Evolutionary conservation across 78 protist species (phyloP), one percentile per base, ranked within the genome.

Genomic region (Planoprotostelium fungivorum): DNA sequence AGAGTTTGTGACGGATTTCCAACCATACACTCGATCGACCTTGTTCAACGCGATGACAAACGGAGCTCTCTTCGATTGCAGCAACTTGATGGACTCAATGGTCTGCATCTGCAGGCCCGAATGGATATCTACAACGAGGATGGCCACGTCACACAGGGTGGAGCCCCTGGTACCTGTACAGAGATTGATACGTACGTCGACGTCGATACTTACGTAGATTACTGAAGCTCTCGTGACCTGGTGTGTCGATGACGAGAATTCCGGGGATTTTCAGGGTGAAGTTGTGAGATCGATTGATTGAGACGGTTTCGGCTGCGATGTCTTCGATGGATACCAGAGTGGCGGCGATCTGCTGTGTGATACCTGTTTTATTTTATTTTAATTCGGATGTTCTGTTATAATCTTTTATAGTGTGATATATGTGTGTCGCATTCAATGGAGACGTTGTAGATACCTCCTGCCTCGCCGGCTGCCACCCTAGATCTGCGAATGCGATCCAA

Each of bases 291-390:
- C 90, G 89, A 35, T 93, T 89, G 90, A 98, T 34, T n/a, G 34
- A 34, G 63, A 31, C 37, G 28, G 97, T 93, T 88, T 92, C 94
- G 38, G 94, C 94, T 39, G 38, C 85, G 28, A 99, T 84, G 34
- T 89, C 87, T n/a, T 96, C 97, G 29, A 63, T 36, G 16, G 99
- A 99, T 86, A 99, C 93, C 95, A 93, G 99, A 0, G 99, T 95
- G 29, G 99, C 99, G 63, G 99, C 99, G 88, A 99, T 99, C 96
- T 99, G 99, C 97, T 99, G 99, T 0, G 99, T 99, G 94, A 99
- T 99, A 51, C 73, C 73, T 51, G 73, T 51, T 51, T 51, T 51
- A 51, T 51, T 51, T 51, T 51, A 51, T 51, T 51, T 51, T 51
- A 5, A n/a, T n/a, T n/a, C n/a, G n/a, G n/a, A n/a, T n/a, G n/a